Percentiles rank a stretch among this genome's conserved stretches.
phyloP scores from a whole-genome alignment of 1,284 basidiomycete species.

The Ganoderma sinense region DNA sequence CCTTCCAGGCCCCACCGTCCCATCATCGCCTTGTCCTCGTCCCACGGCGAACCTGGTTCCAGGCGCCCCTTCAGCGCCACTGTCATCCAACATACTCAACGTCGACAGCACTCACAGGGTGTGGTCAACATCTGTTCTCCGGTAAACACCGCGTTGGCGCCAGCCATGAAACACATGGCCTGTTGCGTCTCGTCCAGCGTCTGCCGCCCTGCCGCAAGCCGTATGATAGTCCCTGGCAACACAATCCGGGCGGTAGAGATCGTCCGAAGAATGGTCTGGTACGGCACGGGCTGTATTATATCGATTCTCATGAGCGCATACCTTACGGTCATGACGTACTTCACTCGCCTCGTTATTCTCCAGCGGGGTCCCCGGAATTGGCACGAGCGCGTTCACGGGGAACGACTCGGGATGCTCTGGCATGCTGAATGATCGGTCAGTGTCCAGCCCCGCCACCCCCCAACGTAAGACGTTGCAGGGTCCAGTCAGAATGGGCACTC shows the following conservation, averaged over 20 bases:
- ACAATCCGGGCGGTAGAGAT: conserved; percentile 96
- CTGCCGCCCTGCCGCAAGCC: conserved; percentile 94
- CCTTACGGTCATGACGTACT: conserved; percentile 1
- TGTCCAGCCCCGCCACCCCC: background rate
- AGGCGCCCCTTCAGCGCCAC: conserved; percentile 23
- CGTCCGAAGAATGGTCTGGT: conserved; percentile 90
- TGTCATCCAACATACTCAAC: conserved; percentile 10
- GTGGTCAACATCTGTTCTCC: conserved; percentile 98
- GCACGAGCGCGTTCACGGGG: conserved; percentile 95
- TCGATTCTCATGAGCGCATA: conserved; percentile 3
- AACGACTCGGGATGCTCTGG: conserved; percentile 97
- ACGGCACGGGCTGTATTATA: conserved; percentile 70
- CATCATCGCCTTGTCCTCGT: conserved; percentile 96
- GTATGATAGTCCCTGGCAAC: conserved; percentile 92
- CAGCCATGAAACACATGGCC: conserved; percentile 98
- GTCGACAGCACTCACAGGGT: conserved; percentile 69
- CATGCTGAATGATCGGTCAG: conserved; percentile 61
- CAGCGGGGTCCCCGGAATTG: conserved; percentile 78
- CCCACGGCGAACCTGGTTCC: conserved; percentile 80
- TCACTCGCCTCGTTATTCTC: conserved; percentile 71
- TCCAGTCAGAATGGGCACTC: conserved; percentile 37
- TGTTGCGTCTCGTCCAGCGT: conserved; percentile 92
- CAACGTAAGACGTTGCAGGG: background rate
- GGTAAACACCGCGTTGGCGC: conserved; percentile 98
- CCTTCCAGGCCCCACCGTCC: conserved; percentile 91